Evolutionary conservation across 2,329 filamentous ascomycete genomes (phyloP), one percentile per base, ranked within the genome.

Genomic region (Fusarium armeniacum): DNA sequence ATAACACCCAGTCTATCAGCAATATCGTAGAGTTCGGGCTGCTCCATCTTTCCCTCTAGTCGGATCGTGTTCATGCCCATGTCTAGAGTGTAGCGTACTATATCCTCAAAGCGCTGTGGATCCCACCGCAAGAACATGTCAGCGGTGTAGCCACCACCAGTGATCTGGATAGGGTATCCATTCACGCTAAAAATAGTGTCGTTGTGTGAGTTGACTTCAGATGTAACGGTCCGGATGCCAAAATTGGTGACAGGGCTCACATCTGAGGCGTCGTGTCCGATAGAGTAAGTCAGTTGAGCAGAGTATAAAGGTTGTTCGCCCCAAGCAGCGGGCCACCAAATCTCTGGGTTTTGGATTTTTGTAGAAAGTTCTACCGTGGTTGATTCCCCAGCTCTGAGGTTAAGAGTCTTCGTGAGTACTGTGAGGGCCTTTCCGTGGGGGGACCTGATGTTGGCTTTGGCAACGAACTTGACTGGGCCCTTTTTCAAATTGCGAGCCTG

Each of bases 31-130:
- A 55, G 13, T 1, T 55, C 52, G 1, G 52, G 41, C n/a, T 55
- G 52, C n/a, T 55, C 52, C 52, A 55, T 55, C 9, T 55, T 55
- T 2, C 52, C 52, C 22, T 55, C 52, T 1, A 55, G 41, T 11
- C 52, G 40, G 22, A 55, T 55, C 2, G 52, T 47, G 15, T 55
- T 55, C 52, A 55, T 55, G 5, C 52, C 52, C 52, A 47, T 55
- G 10, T 55, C 52, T 3, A 55, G 22, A 28, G 45, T 44, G 13
- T 55, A 55, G 5, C 32, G 52, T 28, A 22, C 41, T 28, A 55
- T 47, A 4, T 55, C 1, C 15, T 30, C 52, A 20, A 55, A 55
- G 5, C 41, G 52, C 0, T 18, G 12, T 1, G 52, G 8, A 5
- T 55, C 32, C 52, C 52, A 55, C 4, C 52, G 30, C 7, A 55